Evolutionary conservation across 75 land plant species (phyloP).

Genomic region (Selaginella moellendorffii): DNA sequence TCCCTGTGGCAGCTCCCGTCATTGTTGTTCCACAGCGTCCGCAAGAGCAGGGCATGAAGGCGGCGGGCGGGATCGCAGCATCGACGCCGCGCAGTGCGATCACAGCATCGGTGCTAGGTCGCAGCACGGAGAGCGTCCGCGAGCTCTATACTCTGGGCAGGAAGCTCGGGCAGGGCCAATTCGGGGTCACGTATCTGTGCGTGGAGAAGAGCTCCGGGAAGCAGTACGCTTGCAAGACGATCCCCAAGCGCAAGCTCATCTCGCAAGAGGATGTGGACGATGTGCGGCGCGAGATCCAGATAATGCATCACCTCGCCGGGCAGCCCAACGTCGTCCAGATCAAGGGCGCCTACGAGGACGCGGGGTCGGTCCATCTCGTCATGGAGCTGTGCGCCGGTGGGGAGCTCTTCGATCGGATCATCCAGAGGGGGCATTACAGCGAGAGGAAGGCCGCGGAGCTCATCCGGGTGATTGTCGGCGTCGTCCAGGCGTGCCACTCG

Average conservation of each 20-base stretch:
- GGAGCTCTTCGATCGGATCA: constrained; percentile 70
- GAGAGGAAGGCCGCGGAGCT: constrained; percentile 58
- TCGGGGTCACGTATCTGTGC: constrained; percentile 65
- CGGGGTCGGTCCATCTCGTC: constrained; percentile 54
- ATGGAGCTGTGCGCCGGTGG: constrained; percentile 73
- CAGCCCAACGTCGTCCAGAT: constrained; percentile 64
- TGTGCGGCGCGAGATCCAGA: constrained; percentile 67
- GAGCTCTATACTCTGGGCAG: constrained; percentile 48
- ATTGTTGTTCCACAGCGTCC: no score
- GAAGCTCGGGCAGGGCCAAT: constrained; percentile 86
- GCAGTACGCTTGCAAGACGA: constrained; percentile 68
- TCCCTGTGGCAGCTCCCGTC: no score
- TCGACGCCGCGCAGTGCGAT: neutral
- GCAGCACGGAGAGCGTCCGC: constrained; percentile 45
- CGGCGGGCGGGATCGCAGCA: no score
- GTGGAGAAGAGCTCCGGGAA: constrained; percentile 43
- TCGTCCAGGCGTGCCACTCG: constrained; percentile 60
- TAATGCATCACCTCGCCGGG: constrained; percentile 65
- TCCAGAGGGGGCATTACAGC: constrained; percentile 55
- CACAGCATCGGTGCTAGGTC: constrained; percentile 35
- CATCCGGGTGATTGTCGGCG: constrained; percentile 48
- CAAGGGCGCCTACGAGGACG: constrained; percentile 63
- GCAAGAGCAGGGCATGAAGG: neutral
- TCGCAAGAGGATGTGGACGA: constrained; percentile 73
- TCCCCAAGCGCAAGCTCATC: constrained; percentile 61